A percentile compares a stretch with the other conserved stretches of the same genome.
phyloP scores from a whole-genome alignment of 2,329 filamentous ascomycete genomes.

The Penicillium aurantiogriseum region DNA sequence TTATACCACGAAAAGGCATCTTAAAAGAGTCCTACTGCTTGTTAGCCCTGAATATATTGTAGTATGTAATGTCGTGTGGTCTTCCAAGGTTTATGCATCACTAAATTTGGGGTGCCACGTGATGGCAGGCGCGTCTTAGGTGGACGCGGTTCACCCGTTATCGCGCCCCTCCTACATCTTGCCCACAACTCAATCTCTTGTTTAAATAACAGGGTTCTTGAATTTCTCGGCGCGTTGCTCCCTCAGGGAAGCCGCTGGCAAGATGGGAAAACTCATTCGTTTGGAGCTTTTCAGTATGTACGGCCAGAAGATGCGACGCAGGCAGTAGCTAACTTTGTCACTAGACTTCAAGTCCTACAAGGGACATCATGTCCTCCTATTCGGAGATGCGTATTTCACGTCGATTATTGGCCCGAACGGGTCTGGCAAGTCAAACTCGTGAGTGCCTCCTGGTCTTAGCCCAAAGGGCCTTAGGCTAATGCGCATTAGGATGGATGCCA shows the following conservation, averaged over 20 bases:
- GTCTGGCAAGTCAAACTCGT: conserved; percentile 98
- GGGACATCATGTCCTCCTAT: conserved; percentile 88
- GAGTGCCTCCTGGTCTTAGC: conserved; percentile 38
- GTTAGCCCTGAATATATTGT: not conserved
- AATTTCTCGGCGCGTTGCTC: conserved; percentile 19
- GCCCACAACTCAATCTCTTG: conserved; percentile 11
- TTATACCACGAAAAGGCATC: not conserved
- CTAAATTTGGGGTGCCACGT: conserved; percentile 20
- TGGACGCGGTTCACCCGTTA: conserved; percentile 23
- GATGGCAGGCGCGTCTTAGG: conserved; percentile 29
- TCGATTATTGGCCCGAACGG: conserved; percentile 99
- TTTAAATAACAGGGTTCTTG: conserved; percentile 17
- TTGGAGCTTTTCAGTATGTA: conserved; percentile 86
- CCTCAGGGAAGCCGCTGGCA: conserved; percentile 40
- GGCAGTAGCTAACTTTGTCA: conserved; percentile 29
- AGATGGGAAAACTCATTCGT: conserved; percentile 93
- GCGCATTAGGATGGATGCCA: conserved; percentile 82
- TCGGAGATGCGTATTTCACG: conserved; percentile 97
- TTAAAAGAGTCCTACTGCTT: not conserved
- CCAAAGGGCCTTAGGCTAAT: conserved; percentile 21
- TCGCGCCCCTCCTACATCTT: conserved; percentile 26
- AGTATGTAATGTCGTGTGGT: not conserved
- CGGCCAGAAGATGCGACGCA: conserved; percentile 4
- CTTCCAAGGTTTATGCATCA: not conserved
- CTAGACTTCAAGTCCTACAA: conserved; percentile 99